Evolutionary conservation across 805 yeast genomes (phyloP), one percentile per base, ranked within the genome.

Genomic region (Zygotorulaspora chibaensis): DNA sequence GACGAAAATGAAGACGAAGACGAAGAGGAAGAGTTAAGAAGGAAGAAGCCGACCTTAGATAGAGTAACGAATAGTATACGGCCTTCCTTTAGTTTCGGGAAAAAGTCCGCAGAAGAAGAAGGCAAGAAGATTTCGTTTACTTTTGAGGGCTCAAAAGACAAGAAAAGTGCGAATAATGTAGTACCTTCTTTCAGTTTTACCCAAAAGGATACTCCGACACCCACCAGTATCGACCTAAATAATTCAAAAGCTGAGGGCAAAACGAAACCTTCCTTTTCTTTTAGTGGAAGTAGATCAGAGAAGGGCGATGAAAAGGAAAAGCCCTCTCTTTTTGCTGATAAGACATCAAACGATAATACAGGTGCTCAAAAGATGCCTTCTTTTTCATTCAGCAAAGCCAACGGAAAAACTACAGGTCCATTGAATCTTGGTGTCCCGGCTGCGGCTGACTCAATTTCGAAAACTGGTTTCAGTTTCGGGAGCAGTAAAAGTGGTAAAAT

Each of bases 171-270:
- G n/a, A n/a, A 37, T 38, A 16, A 28, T 2, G 26, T 29, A 25
- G 42, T 43, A 17, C 57, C 58, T n/a, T 18, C 58, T n/a, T 18
- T 47, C 26, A 31, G 41, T 10, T 45, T 44, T 33, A 45, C 39
- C 11, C 12, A 26, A 10, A 30, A 30, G 15, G 15, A 29, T 12
- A 5, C 33, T 29, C 25, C 25, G 7, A 20, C 7, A 4, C 25
- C 25, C 33, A 9, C n/a, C 16, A 17, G 7, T 16, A 4, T 20
- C n/a, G 31, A 26, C 30, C 11, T 25, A 10, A 29, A 7, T n/a
- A 33, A 33, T 13, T 5, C 36, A 16, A 33, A 16, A n/a, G 11
- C 48, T 23, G 41, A 41, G 8, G 42, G 44, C 10, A 39, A 36
- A 9, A 16, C 43, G 34, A 28, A 45, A n/a, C 48, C 52, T n/a